phyloP scores from a whole-genome alignment of 345 rosid genomes.

The Murraya paniculata region DNA sequence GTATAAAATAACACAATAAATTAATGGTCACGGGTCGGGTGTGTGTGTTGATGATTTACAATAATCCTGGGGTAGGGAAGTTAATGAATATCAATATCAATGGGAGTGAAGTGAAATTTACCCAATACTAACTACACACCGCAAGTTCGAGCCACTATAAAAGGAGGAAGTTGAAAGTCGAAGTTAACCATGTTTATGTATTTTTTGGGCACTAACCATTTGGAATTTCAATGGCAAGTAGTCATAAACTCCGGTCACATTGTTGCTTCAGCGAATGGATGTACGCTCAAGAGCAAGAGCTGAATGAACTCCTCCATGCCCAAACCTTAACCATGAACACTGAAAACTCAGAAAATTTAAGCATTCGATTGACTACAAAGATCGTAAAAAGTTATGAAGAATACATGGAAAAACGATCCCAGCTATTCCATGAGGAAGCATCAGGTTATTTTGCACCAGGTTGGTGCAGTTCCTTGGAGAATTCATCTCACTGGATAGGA shows the following conservation, averaged over 20 bases:
- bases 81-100: no score
- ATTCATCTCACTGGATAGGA: conserved; percentile 40
- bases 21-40: no score
- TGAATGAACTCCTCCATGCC: conserved; percentile 14
- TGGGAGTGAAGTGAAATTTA: no score
- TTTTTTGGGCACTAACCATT: no score
- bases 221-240: not conserved
- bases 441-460: conserved; percentile 31
- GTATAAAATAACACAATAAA: no score
- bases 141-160: no score
- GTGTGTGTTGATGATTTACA: no score
- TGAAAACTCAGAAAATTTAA: not conserved
- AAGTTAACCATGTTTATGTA: no score
- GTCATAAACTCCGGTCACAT: not conserved
- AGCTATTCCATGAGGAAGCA: conserved; percentile 14
- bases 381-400: conserved; percentile 22
- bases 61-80: no score
- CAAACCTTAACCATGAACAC: not conserved
- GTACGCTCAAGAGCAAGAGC: conserved; percentile 27
- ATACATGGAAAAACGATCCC: conserved; percentile 16
- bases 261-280: conserved; percentile 32
- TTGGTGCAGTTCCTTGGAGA: conserved; percentile 43
- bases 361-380: conserved; percentile 14
- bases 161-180: not conserved
- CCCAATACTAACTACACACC: no score